phyloP scores from a whole-genome alignment of 129 eudicot genomes.

The Flaveria linearis region DNA sequence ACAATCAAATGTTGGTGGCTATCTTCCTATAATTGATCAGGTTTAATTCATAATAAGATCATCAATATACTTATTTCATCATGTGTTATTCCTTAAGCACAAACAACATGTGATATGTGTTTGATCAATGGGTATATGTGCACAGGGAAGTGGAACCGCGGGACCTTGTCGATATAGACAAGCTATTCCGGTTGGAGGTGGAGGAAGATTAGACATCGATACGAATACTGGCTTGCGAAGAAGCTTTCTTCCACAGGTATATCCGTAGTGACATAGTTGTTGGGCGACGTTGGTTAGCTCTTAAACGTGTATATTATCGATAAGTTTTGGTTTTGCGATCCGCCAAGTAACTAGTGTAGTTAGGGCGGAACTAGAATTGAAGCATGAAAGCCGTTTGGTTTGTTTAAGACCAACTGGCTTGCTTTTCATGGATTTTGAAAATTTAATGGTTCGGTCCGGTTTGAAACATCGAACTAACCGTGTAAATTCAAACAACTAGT shows the following conservation, averaged over 20 bases:
- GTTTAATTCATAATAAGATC: constrained; percentile 25
- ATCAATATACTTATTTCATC: not conserved
- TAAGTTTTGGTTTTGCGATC: too few species aligned
- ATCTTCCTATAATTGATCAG: constrained; percentile 91
- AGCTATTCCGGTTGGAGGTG: constrained; percentile 63
- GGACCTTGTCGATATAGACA: constrained; percentile 93
- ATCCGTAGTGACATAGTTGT: not conserved
- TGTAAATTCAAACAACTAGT: too few species aligned
- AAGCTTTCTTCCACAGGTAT: constrained; percentile 88
- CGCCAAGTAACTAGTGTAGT: too few species aligned
- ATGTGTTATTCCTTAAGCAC: not conserved
- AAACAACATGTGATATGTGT: not conserved
- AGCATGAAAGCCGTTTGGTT: too few species aligned
- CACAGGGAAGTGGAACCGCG: constrained; percentile 59
- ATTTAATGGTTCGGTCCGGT: too few species aligned
- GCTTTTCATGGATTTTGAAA: too few species aligned
- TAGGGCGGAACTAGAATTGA: too few species aligned
- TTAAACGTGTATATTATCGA: too few species aligned
- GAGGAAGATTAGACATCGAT: constrained; percentile 75
- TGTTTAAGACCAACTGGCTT: too few species aligned
- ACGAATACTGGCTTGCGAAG: constrained; percentile 68
- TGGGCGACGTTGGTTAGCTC: not conserved
- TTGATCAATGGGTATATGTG: not conserved
- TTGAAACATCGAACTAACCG: too few species aligned
- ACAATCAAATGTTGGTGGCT: constrained; percentile 82